Evolutionary conservation across 352 stramenopile species (phyloP).

Genomic region (Plasmopara muralis): DNA sequence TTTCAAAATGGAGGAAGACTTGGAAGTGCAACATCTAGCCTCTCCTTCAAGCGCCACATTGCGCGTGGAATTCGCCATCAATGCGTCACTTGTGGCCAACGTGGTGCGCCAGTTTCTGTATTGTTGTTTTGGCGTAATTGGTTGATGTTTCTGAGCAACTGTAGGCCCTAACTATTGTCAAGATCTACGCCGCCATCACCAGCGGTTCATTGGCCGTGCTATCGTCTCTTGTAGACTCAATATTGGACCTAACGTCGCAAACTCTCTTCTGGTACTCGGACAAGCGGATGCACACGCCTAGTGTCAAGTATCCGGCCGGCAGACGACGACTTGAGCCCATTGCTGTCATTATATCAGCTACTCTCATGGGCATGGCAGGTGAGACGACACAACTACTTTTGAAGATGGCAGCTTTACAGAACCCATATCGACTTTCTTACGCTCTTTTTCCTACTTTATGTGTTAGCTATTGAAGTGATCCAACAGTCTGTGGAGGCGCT

Average conservation of each 20-base stretch:
- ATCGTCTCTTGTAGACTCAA: conserved; percentile 91
- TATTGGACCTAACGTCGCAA: conserved; percentile 92
- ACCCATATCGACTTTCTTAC: neutral
- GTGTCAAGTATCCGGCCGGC: conserved; percentile 91
- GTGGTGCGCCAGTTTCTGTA: conserved; percentile 33
- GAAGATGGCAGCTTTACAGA: conserved; percentile 3
- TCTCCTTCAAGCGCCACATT: conserved; percentile 22
- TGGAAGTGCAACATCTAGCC: conserved; percentile 27
- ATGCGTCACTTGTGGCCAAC: conserved; percentile 61
- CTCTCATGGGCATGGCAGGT: conserved; percentile 95
- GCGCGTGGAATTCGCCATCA: conserved; percentile 65
- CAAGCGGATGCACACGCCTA: conserved; percentile 83
- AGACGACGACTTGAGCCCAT: conserved; percentile 90
- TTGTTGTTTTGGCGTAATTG: neutral
- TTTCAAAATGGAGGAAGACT: conserved; percentile 54
- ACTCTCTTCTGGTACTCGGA: conserved; percentile 93
- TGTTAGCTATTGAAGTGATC: conserved; percentile 88
- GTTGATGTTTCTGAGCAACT: no score
- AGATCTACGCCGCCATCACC: conserved; percentile 69
- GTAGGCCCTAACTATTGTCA: conserved; percentile 53
- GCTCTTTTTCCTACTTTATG: neutral
- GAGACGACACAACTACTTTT: conserved; percentile 1
- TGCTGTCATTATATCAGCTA: conserved; percentile 93
- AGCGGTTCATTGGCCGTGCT: conserved; percentile 91
- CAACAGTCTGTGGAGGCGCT: conserved; percentile 87